Base-by-base conservation (phyloP, 164 flowering plant genomes). In the Cinnamomum micranthum region DNA sequence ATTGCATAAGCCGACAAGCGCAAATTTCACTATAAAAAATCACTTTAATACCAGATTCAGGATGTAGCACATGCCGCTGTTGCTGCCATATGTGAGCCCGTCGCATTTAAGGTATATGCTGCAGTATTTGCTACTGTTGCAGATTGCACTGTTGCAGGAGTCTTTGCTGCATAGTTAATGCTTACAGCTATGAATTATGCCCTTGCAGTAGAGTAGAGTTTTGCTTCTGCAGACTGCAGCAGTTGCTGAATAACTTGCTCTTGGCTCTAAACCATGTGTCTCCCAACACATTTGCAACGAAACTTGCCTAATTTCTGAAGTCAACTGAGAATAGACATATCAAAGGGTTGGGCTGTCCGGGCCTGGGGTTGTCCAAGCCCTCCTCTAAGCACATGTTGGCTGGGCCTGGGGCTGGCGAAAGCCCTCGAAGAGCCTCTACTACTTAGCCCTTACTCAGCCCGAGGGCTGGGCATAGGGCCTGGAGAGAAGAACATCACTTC, bases 1-100 rank as follows among this genome's bases (percentile, higher is more conserved):
- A 95, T 71, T 95, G 97, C 99, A 94, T 95, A 71, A 95, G 73
- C 68, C 95, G 84, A 33, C 97, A 93, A 64, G 97, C 91, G 81
- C 99, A 95, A 47, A 93, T 86, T 64, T 94, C 97, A 78, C 89
- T 82, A 71, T 93, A 97, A 84, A 77, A 85, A 19, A 92, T 89
- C 10, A 91, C 91, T 79, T 90, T 90, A 73, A 85, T 65, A 3
- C 78, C 78, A 69, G 88, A 70, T 71, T 77, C 68, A 31, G 88
- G 88, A 77, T 86, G 97, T 81, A 87, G 65, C 13, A 87, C 50
- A 82, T 87, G 91, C 80, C 83, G 80, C 63, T 87, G 90, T 80
- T 85, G 84, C 69, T 80, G 85, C 78, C 85, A 87, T 60, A 91
- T 72, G 22, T 94, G 95, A 28, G 85, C 90, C 52, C 86, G 81